Percentiles rank a stretch among this genome's conserved stretches.
phyloP scores from a whole-genome alignment of 306 rosid genomes.

The Trifolium dubium region DNA sequence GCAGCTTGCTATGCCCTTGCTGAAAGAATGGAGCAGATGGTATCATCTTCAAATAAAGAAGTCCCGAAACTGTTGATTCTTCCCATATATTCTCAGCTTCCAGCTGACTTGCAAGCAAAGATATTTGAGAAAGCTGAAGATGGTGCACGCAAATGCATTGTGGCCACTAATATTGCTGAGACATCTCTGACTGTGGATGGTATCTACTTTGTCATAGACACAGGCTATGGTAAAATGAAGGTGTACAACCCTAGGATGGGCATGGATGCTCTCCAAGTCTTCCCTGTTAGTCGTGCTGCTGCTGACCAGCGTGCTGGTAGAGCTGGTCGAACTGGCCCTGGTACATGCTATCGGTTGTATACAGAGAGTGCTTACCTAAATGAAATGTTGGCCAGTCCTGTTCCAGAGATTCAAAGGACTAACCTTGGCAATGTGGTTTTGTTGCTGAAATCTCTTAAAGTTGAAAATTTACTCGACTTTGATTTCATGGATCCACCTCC shows the following conservation, averaged over 20 bases:
- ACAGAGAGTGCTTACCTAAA: constrained; percentile 90
- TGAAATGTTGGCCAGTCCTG: constrained; percentile 89
- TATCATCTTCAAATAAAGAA: constrained; percentile 67
- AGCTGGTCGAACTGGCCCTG: constrained; percentile 99
- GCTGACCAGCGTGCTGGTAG: constrained; percentile 99
- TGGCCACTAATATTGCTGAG: constrained; percentile 97
- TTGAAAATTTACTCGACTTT: constrained; percentile 88
- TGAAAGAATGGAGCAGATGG: constrained; percentile 89
- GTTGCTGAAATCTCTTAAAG: constrained; percentile 92
- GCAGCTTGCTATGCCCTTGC: constrained; percentile 96
- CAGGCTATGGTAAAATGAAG: constrained; percentile 98
- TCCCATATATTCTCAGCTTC: constrained; percentile 97
- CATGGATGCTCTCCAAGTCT: constrained; percentile 98
- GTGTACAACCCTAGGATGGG: constrained; percentile 99
- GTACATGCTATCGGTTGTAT: constrained; percentile 88
- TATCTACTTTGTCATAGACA: constrained; percentile 89
- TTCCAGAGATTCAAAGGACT: constrained; percentile 98
- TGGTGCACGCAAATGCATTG: constrained; percentile 95
- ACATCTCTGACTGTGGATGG: constrained; percentile 97
- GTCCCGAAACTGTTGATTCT: constrained; percentile 92
- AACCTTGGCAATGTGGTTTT: constrained; percentile 95
- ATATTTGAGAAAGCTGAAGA: constrained; percentile 96
- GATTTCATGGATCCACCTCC: constrained; percentile 99
- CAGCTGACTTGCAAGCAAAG: constrained; percentile 99
- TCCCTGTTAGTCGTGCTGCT: constrained; percentile 97